These are phyloP conservation scores for Porcisia hertigi DNA, from an alignment of 208 protist species.

Conservation along the genomic window DNA sequence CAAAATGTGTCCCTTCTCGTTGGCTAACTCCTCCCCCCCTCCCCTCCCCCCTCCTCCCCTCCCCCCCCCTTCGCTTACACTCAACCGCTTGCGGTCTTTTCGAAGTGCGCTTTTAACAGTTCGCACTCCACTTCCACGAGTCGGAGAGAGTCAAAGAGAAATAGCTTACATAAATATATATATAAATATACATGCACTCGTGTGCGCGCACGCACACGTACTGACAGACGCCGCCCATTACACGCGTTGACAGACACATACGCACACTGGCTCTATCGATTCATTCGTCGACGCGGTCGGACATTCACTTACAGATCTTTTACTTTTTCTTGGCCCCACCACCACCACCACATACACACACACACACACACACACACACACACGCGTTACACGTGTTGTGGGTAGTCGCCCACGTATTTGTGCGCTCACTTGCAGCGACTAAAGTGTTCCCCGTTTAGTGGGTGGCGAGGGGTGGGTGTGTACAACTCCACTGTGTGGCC, in stretches of 20 bases:
- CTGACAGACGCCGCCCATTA: neutral
- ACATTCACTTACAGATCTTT: neutral
- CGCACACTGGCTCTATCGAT: neutral
- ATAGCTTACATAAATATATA: neutral
- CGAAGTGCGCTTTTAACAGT: neutral
- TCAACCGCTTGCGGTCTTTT: neutral
- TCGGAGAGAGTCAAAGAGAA: neutral
- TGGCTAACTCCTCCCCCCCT: no score
- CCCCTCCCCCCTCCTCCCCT: neutral
- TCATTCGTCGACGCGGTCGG: neutral
- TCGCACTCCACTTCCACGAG: neutral
- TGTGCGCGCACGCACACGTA: neutral
- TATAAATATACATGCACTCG: neutral
- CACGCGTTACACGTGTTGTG: neutral
- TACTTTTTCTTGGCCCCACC: neutral
- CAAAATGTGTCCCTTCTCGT: no score
- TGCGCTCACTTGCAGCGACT: no score
- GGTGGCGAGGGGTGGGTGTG: no score
- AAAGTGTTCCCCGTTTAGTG: no score
- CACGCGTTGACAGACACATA: neutral
- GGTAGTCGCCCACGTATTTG: no score
- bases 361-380: neutral
- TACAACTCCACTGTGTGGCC: neutral
- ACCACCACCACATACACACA: neutral
- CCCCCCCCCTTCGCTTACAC: no score